These are phyloP conservation scores for Wickerhamiella qilinensis DNA, from an alignment of 805 yeast species.

Conservation along the genomic window DNA sequence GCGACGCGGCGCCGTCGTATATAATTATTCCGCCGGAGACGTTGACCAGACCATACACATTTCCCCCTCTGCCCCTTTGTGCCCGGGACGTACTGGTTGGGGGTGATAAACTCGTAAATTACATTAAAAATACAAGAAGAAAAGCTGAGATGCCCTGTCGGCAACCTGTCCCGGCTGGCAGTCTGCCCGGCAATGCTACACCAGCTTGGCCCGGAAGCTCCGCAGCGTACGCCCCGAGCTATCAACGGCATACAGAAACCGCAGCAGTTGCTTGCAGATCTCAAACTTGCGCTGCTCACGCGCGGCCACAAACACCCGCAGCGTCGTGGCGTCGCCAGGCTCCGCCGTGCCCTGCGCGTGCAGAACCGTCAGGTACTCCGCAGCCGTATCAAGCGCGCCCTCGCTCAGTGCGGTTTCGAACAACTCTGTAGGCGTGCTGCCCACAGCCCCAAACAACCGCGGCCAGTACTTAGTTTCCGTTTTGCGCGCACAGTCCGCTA, in stretches of 20 bases:
- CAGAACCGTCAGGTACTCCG: constrained; percentile 25
- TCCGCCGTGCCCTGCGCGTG: constrained; percentile 18
- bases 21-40: neutral
- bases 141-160: too few relatives aligned
- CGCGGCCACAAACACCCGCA: constrained; percentile 21
- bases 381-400: constrained; percentile 25
- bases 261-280: constrained; percentile 24
- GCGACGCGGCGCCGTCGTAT: neutral
- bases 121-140: too few relatives aligned
- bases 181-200: too few relatives aligned
- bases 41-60: neutral
- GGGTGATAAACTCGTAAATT: too few relatives aligned
- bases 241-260: constrained; percentile 25
- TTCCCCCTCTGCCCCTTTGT: too few relatives aligned
- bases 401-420: constrained; percentile 22
- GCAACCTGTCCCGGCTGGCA: too few relatives aligned
- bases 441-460: constrained; percentile 23
- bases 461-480: constrained; percentile 42
- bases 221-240: constrained; percentile 15
- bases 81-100: too few relatives aligned
- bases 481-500: constrained; percentile 37
- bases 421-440: constrained; percentile 19
- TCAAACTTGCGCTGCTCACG: constrained; percentile 20
- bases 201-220: constrained; percentile 7
- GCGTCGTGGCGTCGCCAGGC: constrained; percentile 14